phyloP scores from a whole-genome alignment of 2,329 filamentous ascomycete genomes.

The Pseudogymnoascus sp. region DNA sequence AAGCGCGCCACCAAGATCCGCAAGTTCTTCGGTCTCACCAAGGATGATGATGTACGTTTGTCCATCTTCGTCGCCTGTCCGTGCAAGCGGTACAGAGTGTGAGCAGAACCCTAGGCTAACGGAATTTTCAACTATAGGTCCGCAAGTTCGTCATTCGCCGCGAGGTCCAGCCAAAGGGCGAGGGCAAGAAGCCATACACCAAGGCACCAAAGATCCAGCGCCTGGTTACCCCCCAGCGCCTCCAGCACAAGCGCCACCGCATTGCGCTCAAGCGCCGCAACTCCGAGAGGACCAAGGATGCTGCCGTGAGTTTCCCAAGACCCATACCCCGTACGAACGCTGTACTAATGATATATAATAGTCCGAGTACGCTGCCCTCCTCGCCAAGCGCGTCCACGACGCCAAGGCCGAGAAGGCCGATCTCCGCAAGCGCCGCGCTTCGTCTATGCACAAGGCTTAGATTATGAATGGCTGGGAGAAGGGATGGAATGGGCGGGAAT shows the following conservation, averaged over 20 bases:
- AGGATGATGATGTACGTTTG: conserved; percentile 99
- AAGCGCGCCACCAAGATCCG: conserved; percentile 99
- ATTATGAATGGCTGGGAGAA: conserved; percentile 38
- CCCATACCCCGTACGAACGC: neutral
- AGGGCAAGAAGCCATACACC: conserved; percentile 97
- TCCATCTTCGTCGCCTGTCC: conserved; percentile 67
- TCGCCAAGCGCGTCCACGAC: conserved; percentile 95
- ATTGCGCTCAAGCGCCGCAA: conserved; percentile 97
- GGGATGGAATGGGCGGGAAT: conserved; percentile 41
- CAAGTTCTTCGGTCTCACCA: conserved; percentile 99
- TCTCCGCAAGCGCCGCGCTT: conserved; percentile 92
- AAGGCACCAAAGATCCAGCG: conserved; percentile 99
- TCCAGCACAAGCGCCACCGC: conserved; percentile 99
- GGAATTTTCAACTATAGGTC: conserved; percentile 52
- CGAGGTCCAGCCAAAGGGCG: conserved; percentile 92
- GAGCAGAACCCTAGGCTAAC: conserved; percentile 36
- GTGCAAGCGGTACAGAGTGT: conserved; percentile 45
- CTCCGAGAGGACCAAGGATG: conserved; percentile 95
- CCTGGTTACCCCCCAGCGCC: conserved; percentile 97
- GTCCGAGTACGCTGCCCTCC: conserved; percentile 94
- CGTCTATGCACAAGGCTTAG: conserved; percentile 62
- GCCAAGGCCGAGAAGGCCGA: conserved; percentile 91
- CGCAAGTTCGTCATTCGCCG: conserved; percentile 99
- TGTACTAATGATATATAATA: conserved; percentile 40
- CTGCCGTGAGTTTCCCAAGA: conserved; percentile 66